Conservation (phyloP, 768 basidiomycete species). For the Trametes meyenii region DNA sequence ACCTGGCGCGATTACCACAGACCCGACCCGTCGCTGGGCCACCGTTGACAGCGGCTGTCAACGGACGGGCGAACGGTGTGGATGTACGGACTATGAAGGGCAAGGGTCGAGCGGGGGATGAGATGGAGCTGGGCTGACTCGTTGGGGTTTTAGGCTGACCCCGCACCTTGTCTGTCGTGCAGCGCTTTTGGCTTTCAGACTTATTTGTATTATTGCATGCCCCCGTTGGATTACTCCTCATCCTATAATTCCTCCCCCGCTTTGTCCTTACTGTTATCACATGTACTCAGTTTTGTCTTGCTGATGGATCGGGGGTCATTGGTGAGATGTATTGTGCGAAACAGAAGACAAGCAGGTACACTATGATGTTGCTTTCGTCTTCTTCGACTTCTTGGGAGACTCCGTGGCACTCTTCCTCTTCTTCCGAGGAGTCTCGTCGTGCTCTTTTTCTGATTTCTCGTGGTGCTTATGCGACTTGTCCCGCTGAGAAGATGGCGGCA, state of each 20-base stretch:
- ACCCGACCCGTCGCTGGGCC: constrained; percentile 25
- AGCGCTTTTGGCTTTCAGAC: constrained; percentile 13
- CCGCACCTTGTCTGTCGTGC: background rate
- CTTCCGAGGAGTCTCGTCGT: constrained; percentile 25
- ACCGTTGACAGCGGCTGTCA: background rate
- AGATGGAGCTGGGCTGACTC: constrained; percentile 67
- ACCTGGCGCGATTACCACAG: constrained; percentile 31
- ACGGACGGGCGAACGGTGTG: constrained; percentile 13
- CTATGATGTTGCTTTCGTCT: constrained; percentile 18
- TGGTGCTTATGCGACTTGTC: background rate
- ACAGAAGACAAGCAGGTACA: background rate
- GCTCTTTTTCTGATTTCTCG: background rate
- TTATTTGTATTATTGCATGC: constrained; percentile 30
- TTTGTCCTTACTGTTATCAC: background rate
- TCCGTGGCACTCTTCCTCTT: constrained; percentile 55
- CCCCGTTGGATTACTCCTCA: constrained; percentile 12
- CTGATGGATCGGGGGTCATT: background rate
- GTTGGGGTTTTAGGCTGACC: background rate
- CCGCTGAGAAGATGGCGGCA: background rate
- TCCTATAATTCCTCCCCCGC: constrained; percentile 1
- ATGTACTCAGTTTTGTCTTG: background rate
- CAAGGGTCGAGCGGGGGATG: constrained; percentile 57
- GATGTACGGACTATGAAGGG: constrained; percentile 42
- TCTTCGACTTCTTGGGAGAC: constrained; percentile 49
- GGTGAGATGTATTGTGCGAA: background rate